phyloP scores from a whole-genome alignment of 805 yeast genomes.

The Candida montana region DNA sequence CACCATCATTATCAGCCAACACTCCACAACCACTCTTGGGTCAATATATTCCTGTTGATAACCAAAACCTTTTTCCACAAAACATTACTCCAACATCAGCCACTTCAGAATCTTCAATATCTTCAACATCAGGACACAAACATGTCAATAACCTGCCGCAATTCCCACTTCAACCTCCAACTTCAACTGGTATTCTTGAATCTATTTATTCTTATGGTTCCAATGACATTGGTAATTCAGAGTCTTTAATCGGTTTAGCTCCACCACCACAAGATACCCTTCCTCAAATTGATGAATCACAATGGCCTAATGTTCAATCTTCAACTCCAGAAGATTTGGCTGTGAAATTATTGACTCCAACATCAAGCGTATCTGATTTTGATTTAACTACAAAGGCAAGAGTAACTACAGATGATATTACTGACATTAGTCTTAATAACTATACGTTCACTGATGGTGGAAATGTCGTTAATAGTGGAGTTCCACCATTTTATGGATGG shows the following conservation, averaged over 20 bases:
- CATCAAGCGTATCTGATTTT: constrained; percentile 17
- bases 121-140: background rate
- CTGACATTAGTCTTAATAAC: background rate
- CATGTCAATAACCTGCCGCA: too few relatives aligned
- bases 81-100: background rate
- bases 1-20: constrained; percentile 1
- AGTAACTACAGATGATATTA: background rate
- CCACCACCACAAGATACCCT: too few relatives aligned
- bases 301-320: constrained; percentile 19
- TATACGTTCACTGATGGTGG: background rate
- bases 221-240: constrained; percentile 1
- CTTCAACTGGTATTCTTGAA: background rate
- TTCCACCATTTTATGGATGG: constrained; percentile 11
- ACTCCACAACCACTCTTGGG: background rate
- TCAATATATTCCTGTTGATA: background rate
- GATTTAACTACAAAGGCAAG: constrained; percentile 1
- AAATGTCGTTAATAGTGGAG: too few relatives aligned
- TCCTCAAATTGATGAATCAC: constrained; percentile 11
- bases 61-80: background rate
- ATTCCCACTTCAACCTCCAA: too few relatives aligned
- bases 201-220: constrained; percentile 4
- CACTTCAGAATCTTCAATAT: background rate
- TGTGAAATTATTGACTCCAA: constrained; percentile 17
- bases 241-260: background rate
- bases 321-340: constrained; percentile 14